Conservation (phyloP, 306 rosid species). For the Crataegus laevigata region DNA sequence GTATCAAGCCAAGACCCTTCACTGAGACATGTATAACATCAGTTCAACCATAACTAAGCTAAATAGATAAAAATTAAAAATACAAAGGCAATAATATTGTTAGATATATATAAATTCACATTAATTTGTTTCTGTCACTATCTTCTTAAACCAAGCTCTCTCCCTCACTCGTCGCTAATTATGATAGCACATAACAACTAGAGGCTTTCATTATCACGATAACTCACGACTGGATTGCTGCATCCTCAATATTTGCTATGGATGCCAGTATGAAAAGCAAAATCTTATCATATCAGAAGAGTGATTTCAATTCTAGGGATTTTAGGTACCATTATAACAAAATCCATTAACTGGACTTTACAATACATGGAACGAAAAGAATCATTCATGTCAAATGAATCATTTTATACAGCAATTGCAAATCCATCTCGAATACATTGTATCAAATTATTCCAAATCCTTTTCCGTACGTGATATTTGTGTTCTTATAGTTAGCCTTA, state of each 20-base stretch:
- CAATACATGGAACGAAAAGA: neutral
- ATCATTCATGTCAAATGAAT: neutral
- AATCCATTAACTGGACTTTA: neutral
- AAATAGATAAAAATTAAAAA: neutral
- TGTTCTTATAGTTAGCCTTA: neutral
- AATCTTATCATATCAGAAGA: neutral
- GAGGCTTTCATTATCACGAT: neutral
- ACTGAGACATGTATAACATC: slow-evolving; percentile 45
- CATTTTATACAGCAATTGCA: neutral
- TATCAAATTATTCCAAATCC: neutral
- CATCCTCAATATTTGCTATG: neutral
- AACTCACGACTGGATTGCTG: neutral
- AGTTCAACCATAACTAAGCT: slow-evolving; percentile 9
- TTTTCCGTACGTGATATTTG: neutral
- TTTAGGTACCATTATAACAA: neutral
- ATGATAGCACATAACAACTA: neutral
- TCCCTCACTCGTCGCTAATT: neutral
- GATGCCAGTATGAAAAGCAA: neutral
- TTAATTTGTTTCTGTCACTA: neutral
- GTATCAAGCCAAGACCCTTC: slow-evolving; percentile 88
- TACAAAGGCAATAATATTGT: neutral
- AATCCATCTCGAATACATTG: neutral
- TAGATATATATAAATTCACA: neutral
- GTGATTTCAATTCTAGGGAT: neutral
- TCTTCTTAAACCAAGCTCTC: neutral